Evolutionary conservation across 169 alveolate genomes (phyloP).

Genomic region (Plasmodium falciparum): DNA sequence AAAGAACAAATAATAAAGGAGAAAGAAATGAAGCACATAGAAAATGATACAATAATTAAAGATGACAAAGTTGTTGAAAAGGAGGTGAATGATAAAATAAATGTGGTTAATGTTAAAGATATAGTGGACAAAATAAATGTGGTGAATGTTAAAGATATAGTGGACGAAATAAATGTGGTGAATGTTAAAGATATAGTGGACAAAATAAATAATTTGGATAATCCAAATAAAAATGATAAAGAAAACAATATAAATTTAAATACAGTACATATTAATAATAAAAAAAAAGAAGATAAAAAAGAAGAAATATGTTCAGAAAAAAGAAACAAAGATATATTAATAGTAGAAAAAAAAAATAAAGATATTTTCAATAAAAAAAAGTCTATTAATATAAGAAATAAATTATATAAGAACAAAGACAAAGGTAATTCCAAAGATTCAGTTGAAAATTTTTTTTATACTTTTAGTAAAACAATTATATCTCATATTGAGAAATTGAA

Average conservation of each 20-base stretch:
- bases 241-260: not conserved
- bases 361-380: not conserved
- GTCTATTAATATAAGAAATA: not conserved
- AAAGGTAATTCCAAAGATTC: not conserved
- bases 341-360: slow-evolving; percentile 5
- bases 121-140: too few species aligned
- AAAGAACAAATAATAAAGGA: too few species aligned
- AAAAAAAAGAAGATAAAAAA: not conserved
- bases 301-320: not conserved
- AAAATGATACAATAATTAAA: too few species aligned
- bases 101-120: too few species aligned
- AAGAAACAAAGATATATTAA: not conserved
- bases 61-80: too few species aligned
- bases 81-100: too few species aligned
- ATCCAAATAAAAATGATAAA: not conserved
- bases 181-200: not conserved
- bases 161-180: not conserved
- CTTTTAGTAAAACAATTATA: slow-evolving; percentile 29
- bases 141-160: not conserved
- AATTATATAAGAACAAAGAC: slow-evolving; percentile 1
- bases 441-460: not conserved
- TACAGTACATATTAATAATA: not conserved
- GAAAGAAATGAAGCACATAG: too few species aligned
- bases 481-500: slow-evolving; percentile 15
- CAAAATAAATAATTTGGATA: not conserved